Conservation (phyloP, 805 yeast species). For the Metschnikowia koreensis region DNA sequence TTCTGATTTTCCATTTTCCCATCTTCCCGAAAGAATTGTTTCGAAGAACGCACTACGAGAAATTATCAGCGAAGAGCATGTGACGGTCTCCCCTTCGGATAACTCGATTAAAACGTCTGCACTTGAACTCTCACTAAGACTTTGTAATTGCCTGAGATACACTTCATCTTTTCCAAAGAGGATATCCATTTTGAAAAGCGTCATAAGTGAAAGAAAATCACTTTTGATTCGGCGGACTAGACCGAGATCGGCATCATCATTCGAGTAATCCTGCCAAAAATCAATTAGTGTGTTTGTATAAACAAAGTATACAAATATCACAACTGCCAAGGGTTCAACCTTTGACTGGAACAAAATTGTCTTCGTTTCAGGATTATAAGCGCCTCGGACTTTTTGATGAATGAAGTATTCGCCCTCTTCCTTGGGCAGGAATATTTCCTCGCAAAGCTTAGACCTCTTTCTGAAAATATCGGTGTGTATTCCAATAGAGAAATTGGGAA, state of each 20-base stretch:
- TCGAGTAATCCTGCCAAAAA: constrained; percentile 44
- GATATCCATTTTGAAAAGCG: constrained; percentile 15
- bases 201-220: constrained; percentile 27
- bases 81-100: constrained; percentile 44
- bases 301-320: constrained; percentile 42
- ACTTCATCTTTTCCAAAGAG: constrained; percentile 10
- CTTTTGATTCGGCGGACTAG: constrained; percentile 28
- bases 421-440: constrained; percentile 22
- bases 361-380: constrained; percentile 15
- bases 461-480: constrained; percentile 33
- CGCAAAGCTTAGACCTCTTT: constrained; percentile 30
- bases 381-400: constrained; percentile 26
- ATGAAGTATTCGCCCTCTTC: constrained; percentile 23
- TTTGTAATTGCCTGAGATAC: constrained; percentile 9
- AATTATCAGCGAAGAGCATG: constrained; percentile 53
- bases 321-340: constrained; percentile 36
- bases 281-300: constrained; percentile 48
- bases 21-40: constrained; percentile 51
- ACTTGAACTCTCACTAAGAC: constrained; percentile 14
- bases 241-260: constrained; percentile 23
- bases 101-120: constrained; percentile 47
- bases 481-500: constrained; percentile 29
- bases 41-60: constrained; percentile 64
- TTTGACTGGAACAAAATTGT: constrained; percentile 22
- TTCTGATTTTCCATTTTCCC: constrained; percentile 34